A percentile compares a stretch with the other conserved stretches of the same genome.
phyloP scores from a whole-genome alignment of 352 stramenopile species.

The Pythium brassicae region DNA sequence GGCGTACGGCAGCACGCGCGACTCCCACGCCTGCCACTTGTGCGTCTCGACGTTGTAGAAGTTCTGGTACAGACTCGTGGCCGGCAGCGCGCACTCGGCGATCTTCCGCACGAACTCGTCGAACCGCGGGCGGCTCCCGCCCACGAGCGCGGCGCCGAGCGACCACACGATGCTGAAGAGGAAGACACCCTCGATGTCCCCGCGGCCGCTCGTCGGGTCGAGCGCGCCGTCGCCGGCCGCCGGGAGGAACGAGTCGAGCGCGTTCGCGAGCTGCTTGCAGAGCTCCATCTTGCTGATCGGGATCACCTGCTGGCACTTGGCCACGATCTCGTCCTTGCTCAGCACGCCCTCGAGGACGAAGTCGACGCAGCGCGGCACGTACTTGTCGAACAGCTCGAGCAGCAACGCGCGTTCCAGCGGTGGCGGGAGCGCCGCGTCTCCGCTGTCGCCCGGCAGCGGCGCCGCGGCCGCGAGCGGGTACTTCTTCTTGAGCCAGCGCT shows the following conservation, averaged over 20 bases:
- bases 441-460: not conserved
- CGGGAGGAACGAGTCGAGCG: constrained; percentile 88
- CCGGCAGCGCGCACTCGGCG: constrained; percentile 66
- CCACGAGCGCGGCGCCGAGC: constrained; percentile 85
- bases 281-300: constrained; percentile 93
- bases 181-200: constrained; percentile 89
- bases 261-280: constrained; percentile 93
- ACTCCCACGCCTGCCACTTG: constrained; percentile 91
- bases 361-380: constrained; percentile 88
- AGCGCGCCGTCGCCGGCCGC: constrained; percentile 20
- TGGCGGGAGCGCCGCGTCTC: constrained; percentile 11
- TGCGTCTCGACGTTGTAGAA: constrained; percentile 89
- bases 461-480: constrained; percentile 35
- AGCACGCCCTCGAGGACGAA: constrained; percentile 91
- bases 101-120: constrained; percentile 91
- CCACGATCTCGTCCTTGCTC: constrained; percentile 83
- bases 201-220: constrained; percentile 39
- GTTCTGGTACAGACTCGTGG: constrained; percentile 81
- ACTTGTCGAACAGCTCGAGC: constrained; percentile 93
- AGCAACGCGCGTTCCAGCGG: constrained; percentile 50
- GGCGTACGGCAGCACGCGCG: constrained; percentile 81
- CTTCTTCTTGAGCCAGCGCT: constrained; percentile 92
- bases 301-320: constrained; percentile 91
- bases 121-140: constrained; percentile 73
- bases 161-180: constrained; percentile 94